Percentiles rank a stretch among this genome's conserved stretches.
phyloP scores from a whole-genome alignment of 1,284 basidiomycete genomes.

The Malassezia globosa region DNA sequence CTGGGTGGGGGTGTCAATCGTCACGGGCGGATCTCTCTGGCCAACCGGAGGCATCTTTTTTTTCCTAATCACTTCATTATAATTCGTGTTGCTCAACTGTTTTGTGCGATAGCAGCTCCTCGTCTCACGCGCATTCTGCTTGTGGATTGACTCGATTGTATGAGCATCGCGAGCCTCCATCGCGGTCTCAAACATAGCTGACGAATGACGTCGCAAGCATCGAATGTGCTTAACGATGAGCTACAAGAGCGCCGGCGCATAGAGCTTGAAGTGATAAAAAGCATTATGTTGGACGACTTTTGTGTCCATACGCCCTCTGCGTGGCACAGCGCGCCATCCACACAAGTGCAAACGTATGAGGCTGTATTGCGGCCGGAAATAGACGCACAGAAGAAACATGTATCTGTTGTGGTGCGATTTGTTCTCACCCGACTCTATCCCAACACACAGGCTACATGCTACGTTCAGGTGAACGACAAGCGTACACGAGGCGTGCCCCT shows the following conservation, averaged over 20 bases:
- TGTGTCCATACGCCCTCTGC: constrained; percentile 22
- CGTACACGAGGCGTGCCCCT: constrained; percentile 24
- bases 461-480: constrained; percentile 23
- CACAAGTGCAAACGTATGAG: constrained; percentile 30
- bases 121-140: too few species aligned
- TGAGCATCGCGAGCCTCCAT: too few species aligned
- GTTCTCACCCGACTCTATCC: constrained; percentile 40
- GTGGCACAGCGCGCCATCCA: constrained; percentile 22
- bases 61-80: too few species aligned
- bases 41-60: too few species aligned
- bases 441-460: constrained; percentile 24
- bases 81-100: too few species aligned
- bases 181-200: too few species aligned
- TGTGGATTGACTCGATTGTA: too few species aligned
- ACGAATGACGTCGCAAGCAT: not conserved
- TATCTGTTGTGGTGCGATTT: constrained; percentile 26
- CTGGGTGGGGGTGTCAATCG: too few species aligned
- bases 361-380: constrained; percentile 32
- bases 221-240: constrained; percentile 18
- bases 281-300: constrained; percentile 38
- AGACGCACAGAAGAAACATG: constrained; percentile 28
- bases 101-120: too few species aligned
- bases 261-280: constrained; percentile 35
- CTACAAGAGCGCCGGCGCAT: constrained; percentile 32
- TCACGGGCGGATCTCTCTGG: too few species aligned